A percentile compares a stretch with the other conserved stretches of the same genome.
Evolutionary conservation across 2,329 filamentous ascomycete species (phyloP).

Genomic region (Stagonosporopsis chrysanthemi): DNA sequence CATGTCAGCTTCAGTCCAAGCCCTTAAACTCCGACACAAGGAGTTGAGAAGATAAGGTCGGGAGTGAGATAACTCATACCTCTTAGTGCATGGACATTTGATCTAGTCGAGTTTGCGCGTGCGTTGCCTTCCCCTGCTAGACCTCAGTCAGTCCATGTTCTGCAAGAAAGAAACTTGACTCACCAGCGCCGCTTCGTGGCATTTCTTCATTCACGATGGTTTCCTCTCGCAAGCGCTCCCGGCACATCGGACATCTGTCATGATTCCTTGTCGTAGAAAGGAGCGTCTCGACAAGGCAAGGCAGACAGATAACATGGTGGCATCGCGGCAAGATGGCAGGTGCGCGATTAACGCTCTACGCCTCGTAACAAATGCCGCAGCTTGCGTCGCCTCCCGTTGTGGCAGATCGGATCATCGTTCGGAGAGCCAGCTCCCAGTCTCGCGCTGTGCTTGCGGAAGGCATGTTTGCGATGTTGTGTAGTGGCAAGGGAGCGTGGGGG

Average conservation of each 20-base stretch:
- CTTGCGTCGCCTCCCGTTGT: background rate
- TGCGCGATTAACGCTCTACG: constrained; percentile 2
- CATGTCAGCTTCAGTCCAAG: background rate
- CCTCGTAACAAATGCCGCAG: constrained; percentile 8
- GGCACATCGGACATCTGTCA: constrained; percentile 7
- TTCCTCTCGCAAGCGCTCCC: background rate
- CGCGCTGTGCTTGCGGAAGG: background rate
- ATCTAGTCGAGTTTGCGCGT: background rate
- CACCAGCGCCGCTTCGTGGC: background rate
- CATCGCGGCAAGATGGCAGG: constrained; percentile 3
- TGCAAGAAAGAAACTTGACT: too few relatives aligned
- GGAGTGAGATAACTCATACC: background rate
- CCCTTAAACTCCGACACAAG: background rate
- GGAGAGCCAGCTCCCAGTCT: background rate
- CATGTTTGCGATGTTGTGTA: background rate
- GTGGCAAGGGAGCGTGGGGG: background rate
- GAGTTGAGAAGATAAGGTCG: background rate
- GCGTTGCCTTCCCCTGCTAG: background rate
- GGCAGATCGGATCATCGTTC: background rate
- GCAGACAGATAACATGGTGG: constrained; percentile 5
- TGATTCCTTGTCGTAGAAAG: background rate
- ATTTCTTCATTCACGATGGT: too few relatives aligned
- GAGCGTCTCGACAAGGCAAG: background rate
- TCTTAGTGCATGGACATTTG: background rate
- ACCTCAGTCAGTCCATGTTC: background rate